Evolutionary conservation across 768 basidiomycete genomes (phyloP), one percentile per base, ranked within the genome.

Genomic region (Mycena filopes): DNA sequence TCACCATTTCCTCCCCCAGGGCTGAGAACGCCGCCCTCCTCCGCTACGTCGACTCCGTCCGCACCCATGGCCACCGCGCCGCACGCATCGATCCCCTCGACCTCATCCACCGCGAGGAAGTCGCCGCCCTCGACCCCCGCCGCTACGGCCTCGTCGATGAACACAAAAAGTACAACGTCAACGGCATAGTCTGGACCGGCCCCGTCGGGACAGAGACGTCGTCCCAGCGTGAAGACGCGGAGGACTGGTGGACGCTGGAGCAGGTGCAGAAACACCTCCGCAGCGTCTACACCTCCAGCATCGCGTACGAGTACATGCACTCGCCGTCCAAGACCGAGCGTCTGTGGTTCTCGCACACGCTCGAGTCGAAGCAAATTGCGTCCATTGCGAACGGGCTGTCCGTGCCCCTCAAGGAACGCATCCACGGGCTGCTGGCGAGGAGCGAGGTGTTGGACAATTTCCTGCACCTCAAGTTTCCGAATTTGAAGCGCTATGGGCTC

Each of bases 301-400:
- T 98, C 69, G 95, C 92, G 1, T 94, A 96, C 72, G 96, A 98
- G 84, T 95, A 90, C 63, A 94, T 94, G 92, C 93, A 96, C 75
- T 91, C 92, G 15, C 90, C 92, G 0, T 89, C 86, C 63, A 94
- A 94, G 80, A 91, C 89, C 0, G 94, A 95, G 77, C 85, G 93
- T 0, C 82, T 93, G 7, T 97, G 94, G 60, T 60, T 96, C 79
- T 91, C 94, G 1, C 90, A 92, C 71, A 81, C 93, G 18, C 82
- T 98, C 11, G 96, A 98, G 77, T 89, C 88, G 3, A 82, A 84
- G 61, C 75, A 78, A 9, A 61, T 80, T 26, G 80, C 82, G 5
- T 76, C 77, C 1, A 70, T 77, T 4, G 75, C 77, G 26, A 80
- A 75, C 58, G 72, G 74, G 1, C 77, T 76, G 3, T 72, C 78